A percentile compares a stretch with the other conserved stretches of the same genome.
Conservation (phyloP, 768 basidiomycete species). For the Candolleomyces efflorescens region DNA sequence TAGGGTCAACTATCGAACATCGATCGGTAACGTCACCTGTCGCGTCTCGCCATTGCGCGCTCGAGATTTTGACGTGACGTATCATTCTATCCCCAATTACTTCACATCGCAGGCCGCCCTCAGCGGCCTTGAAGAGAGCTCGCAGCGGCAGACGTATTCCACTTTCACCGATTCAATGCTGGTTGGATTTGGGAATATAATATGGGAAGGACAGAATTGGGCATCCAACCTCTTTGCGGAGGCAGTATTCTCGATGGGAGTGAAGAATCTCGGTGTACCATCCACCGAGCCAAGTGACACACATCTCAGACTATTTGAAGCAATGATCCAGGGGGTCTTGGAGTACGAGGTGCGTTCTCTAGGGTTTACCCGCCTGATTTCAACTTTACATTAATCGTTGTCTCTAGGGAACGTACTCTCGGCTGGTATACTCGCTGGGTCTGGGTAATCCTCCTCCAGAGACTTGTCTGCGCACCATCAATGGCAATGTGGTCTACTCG, state of each 20-base stretch:
- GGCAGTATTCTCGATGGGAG: neutral
- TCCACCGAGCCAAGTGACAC: neutral
- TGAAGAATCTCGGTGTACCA: neutral
- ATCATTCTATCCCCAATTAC: neutral
- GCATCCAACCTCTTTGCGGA: neutral
- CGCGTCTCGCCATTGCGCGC: neutral
- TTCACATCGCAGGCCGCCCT: neutral
- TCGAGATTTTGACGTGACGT: neutral
- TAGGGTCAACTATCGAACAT: neutral
- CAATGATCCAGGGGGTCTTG: neutral
- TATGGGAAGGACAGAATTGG: neutral
- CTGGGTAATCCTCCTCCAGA: neutral
- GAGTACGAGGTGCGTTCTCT: neutral
- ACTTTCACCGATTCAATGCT: neutral
- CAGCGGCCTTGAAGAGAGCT: neutral
- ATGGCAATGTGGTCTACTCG: neutral
- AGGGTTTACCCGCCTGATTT: neutral
- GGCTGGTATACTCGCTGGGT: neutral
- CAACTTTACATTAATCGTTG: neutral
- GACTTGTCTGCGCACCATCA: neutral
- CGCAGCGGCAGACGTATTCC: neutral
- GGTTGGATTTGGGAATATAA: neutral
- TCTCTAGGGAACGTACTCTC: neutral
- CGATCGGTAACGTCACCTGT: neutral
- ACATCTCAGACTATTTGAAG: neutral